Base-by-base conservation (phyloP, 495 filamentous ascomycete genomes). In the Daldinia grandis region DNA sequence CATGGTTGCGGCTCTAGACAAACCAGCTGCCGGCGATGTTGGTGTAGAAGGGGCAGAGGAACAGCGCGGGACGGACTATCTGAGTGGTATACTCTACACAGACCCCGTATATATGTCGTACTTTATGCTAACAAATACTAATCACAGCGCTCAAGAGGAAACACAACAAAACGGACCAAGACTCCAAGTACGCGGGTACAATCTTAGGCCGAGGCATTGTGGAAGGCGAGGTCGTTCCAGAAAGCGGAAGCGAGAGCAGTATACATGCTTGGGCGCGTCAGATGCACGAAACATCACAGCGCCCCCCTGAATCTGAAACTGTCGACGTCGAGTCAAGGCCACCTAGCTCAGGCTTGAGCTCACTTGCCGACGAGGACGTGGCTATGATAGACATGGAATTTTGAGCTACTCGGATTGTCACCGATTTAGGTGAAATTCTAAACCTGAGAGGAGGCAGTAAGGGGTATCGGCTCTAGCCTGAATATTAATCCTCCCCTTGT, bases 111-210 rank as follows among this genome's bases (percentile, higher is more conserved):
- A 19, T 37, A 47, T n/a, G n/a, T 33, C 28, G 15, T 14, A 2
- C 10, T 40, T 24, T 31, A 33, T 40, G 14, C 66, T 62, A 56
- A 68, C 64, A 8, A 53, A 54, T 7, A 15, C 7, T 4, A 37
- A 54, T 28, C 21, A 25, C 64, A 85, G 86, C 87, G 3, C 81
- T 97, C 62, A 95, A 94, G 78, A 91, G 92, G 75, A 95, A 93
- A 64, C 91, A 95, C 76, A 92, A 87, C 78, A 94, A 94, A 74
- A 92, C 88, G 4, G 82, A 80, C 33, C 92, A 95, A 68, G 92
- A 95, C 67, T 88, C 90, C 9, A 87, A 93, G 67, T 97, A 90
- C 77, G 85, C 88, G 33, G 92, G 92, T 3, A 96, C 94, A 4
- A 83, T 93, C 0, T 78, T 98, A 10, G 94, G 94, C 3, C 89